Evolutionary conservation across 768 basidiomycete species (phyloP), one percentile per base, ranked within the genome.

Genomic region (button mushroom (Agaricus bisporus)): DNA sequence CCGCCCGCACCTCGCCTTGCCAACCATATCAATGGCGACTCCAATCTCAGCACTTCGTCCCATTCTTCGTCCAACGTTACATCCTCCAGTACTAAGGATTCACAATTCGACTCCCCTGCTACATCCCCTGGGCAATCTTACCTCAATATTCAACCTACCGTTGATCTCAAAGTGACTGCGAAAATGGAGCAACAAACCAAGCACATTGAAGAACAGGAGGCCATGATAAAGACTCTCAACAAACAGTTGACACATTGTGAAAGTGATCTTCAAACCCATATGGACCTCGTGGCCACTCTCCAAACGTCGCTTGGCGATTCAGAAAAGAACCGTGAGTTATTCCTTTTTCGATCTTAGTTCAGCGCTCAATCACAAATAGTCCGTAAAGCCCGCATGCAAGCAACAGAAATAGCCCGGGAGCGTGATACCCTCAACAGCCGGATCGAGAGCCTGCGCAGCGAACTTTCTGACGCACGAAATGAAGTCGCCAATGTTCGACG

Each of bases 161-260:
- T 73, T 15, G 90, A 91, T 61, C 54, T 72, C 41, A 91, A 90
- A 67, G 54, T 79, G 5, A 59, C 69, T 1, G 71, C 68, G 41
- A 82, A 80, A 62, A 60, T 93, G 7, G 88, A 90, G 62, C 82
- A 88, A 56, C 88, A 89, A 67, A 67, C 79, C 17, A 88, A 86
- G 61, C 83, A 80, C 43, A 71, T 93, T 36, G 88, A 83, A 11
- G 92, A 95, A 72, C 88, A 91, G 64, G 88, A 91, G 60, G 81
- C 77, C 48, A 94, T 92, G 87, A 91, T 95, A 72, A 89, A 91
- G 70, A 93, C 89, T 20, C 79, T 97, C 57, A 94, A 93, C 69
- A 94, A 95, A 68, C 92, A 94, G 68, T 67, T 97, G 45, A 84
- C 83, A n/a, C 93, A 95, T 66, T 94, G 91, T 63, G 94, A 97